A percentile compares a stretch with the other conserved stretches of the same genome.
These are phyloP conservation scores for Penicillium sumatraense DNA, from an alignment of 2,329 filamentous ascomycete species.

Conservation along the genomic window DNA sequence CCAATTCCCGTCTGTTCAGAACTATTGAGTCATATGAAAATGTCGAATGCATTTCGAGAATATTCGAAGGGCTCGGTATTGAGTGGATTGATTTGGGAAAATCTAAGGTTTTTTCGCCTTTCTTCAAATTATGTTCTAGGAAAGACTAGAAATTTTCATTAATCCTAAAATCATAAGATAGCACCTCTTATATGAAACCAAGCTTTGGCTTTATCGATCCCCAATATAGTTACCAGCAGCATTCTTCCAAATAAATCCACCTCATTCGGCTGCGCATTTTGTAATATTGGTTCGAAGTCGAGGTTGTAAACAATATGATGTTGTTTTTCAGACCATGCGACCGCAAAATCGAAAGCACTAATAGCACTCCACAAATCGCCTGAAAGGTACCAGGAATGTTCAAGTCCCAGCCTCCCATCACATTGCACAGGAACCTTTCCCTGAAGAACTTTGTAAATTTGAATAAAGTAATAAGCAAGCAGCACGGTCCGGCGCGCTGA, in stretches of 20 bases:
- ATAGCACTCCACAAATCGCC: conserved; percentile 33
- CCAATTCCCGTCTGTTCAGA: too few relatives aligned
- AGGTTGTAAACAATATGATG: conserved; percentile 32
- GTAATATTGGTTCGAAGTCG: conserved; percentile 26
- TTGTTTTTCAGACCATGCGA: conserved; percentile 31
- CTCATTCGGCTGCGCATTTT: conserved; percentile 27
- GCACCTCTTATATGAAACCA: conserved; percentile 30
- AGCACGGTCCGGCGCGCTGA: conserved; percentile 59
- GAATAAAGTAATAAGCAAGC: conserved; percentile 51
- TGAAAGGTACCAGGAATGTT: conserved; percentile 36
- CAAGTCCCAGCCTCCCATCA: conserved; percentile 31
- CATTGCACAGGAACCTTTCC: conserved; percentile 21
- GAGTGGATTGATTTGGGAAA: too few relatives aligned
- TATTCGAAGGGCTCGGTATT: too few relatives aligned
- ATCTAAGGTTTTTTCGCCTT: too few relatives aligned
- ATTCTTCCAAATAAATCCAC: conserved; percentile 35
- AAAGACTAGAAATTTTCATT: background rate
- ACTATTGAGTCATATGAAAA: too few relatives aligned
- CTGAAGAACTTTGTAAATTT: conserved; percentile 30
- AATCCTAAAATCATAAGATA: conserved; percentile 11
- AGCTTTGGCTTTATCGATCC: conserved; percentile 28
- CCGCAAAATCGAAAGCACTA: conserved; percentile 33
- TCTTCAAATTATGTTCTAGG: background rate
- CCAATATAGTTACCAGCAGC: conserved; percentile 31
- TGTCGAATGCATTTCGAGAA: too few relatives aligned